Evolutionary conservation across 257 asterid genomes (phyloP).

Genomic region (Solanum lignicaule): DNA sequence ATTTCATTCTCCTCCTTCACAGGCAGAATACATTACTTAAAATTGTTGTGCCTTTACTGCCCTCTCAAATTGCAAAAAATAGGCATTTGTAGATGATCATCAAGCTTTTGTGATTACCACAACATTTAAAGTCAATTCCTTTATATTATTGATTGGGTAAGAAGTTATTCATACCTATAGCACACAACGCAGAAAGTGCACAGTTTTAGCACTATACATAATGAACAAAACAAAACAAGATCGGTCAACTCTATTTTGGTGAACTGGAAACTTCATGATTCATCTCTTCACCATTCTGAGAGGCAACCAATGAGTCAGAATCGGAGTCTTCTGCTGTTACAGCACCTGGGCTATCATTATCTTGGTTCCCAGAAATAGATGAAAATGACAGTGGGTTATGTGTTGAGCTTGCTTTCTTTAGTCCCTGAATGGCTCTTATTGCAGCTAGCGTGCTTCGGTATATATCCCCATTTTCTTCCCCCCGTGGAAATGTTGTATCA

Average conservation of each 20-base stretch:
- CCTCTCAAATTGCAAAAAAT: neutral
- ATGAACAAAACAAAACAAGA: neutral
- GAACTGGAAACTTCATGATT: conserved; percentile 17
- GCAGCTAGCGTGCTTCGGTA: conserved; percentile 67
- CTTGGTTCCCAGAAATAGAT: conserved; percentile 39
- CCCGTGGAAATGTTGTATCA: conserved; percentile 18
- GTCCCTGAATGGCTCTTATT: conserved; percentile 54
- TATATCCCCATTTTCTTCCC: conserved; percentile 52
- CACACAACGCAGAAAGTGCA: neutral
- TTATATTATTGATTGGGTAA: neutral
- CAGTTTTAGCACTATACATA: neutral
- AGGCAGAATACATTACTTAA: neutral
- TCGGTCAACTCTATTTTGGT: conserved; percentile 10
- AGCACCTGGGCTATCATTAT: conserved; percentile 32
- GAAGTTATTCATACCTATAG: neutral
- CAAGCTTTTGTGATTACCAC: neutral
- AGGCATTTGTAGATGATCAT: neutral
- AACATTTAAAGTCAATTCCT: neutral
- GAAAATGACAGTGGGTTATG: conserved; percentile 65
- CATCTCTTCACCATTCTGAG: conserved; percentile 29
- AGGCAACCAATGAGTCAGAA: conserved; percentile 21
- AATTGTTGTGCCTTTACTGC: neutral
- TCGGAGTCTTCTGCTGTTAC: conserved; percentile 57
- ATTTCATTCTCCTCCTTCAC: neutral
- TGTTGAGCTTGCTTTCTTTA: conserved; percentile 63